A percentile compares a stretch with the other conserved stretches of the same genome.
Conservation (phyloP, 1,139 yeast genomes). For the Kluyveromyces sp. region DNA sequence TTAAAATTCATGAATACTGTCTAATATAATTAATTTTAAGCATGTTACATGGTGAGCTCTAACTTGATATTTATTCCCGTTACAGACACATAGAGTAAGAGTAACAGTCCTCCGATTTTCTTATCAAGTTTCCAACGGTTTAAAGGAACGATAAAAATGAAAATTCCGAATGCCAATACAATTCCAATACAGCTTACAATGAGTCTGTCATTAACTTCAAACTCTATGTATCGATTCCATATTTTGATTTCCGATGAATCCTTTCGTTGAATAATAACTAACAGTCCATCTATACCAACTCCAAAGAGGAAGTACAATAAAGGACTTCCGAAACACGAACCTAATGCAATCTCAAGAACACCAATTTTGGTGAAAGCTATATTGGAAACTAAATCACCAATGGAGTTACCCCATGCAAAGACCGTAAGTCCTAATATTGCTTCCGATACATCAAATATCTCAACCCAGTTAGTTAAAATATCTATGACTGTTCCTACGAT, state of each 20-base stretch:
- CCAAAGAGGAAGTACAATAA: constrained; percentile 57
- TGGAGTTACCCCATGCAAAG: constrained; percentile 88
- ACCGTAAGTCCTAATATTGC: constrained; percentile 81
- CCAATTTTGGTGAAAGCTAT: constrained; percentile 81
- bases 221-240: constrained; percentile 22
- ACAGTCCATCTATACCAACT: constrained; percentile 57
- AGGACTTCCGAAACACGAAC: constrained; percentile 95
- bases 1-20: too few relatives aligned
- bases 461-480: constrained; percentile 55
- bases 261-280: constrained; percentile 34
- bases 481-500: constrained; percentile 74
- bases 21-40: background rate
- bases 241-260: constrained; percentile 9
- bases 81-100: constrained; percentile 16
- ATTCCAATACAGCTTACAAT: constrained; percentile 46
- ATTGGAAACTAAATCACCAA: constrained; percentile 88
- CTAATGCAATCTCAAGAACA: constrained; percentile 83
- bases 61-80: constrained; percentile 12
- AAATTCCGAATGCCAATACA: constrained; percentile 44
- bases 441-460: constrained; percentile 43
- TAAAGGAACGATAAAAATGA: constrained; percentile 49
- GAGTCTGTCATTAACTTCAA: constrained; percentile 42
- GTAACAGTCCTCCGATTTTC: constrained; percentile 39
- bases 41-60: constrained; percentile 4
- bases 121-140: constrained; percentile 62